Evolutionary conservation across 345 rosid genomes (phyloP).

Genomic region (Syzygium jambos): DNA sequence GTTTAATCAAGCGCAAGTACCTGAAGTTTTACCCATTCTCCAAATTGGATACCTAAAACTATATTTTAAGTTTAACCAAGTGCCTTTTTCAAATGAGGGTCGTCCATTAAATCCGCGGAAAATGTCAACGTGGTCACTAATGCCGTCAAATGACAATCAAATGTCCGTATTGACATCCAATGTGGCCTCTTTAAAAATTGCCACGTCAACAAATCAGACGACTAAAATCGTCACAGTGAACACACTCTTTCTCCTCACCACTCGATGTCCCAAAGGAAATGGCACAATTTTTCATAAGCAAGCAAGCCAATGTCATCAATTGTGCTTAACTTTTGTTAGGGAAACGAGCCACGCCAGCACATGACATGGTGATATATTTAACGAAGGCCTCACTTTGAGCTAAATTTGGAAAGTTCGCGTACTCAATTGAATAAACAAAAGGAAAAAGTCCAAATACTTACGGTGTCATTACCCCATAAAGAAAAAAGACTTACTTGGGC

Average conservation of each 20-base stretch:
- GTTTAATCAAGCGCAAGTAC: not conserved
- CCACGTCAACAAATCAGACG: not conserved
- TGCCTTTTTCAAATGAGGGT: not conserved
- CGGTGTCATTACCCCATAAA: not conserved
- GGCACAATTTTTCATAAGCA: not conserved
- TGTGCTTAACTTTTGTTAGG: not conserved
- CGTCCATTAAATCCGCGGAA: not conserved
- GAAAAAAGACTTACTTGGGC: slow-evolving; percentile 53
- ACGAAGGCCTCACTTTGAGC: not conserved
- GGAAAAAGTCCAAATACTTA: not conserved
- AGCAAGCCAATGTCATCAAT: not conserved
- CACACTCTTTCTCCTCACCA: not conserved
- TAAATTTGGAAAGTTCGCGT: not conserved
- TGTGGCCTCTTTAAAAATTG: not conserved
- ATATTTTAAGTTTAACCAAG: not conserved
- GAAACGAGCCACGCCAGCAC: not conserved
- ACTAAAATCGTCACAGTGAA: not conserved
- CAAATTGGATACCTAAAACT: not conserved
- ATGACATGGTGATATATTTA: not conserved
- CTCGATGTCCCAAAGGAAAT: not conserved
- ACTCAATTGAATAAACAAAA: not conserved
- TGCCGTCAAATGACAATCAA: not conserved
- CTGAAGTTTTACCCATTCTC: not conserved
- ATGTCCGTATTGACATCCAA: not conserved
- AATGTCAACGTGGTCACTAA: not conserved